These are phyloP conservation scores for Mortierella sp. DNA, from an alignment of 371 early-diverging fungal genomes.

Conservation along the genomic window DNA sequence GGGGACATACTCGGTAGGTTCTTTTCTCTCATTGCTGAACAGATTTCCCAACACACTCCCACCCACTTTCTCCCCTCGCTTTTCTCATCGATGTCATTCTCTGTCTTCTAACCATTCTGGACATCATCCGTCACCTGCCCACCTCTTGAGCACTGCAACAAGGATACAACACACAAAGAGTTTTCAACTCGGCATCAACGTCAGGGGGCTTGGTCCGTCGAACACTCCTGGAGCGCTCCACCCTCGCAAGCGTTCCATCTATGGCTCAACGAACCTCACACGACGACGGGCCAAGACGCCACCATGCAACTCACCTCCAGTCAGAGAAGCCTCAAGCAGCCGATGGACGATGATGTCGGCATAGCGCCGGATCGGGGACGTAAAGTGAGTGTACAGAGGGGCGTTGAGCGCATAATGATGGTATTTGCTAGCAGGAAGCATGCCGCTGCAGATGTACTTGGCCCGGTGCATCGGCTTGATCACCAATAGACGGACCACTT, in stretches of 20 bases:
- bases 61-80: neutral
- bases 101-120: neutral
- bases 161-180: neutral
- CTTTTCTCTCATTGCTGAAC: neutral
- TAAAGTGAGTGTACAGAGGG: conserved; percentile 97
- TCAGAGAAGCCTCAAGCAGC: conserved; percentile 67
- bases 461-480: conserved; percentile 95
- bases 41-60: neutral
- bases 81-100: neutral
- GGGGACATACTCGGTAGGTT: neutral
- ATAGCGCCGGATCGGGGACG: conserved; percentile 99
- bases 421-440: conserved; percentile 68
- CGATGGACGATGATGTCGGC: conserved; percentile 99
- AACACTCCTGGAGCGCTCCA: neutral
- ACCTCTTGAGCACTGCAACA: neutral
- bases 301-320: conserved; percentile 54
- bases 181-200: no score
- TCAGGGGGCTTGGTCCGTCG: no score
- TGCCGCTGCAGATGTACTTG: conserved; percentile 93
- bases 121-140: no score
- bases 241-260: conserved; percentile 3
- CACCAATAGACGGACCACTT: conserved; percentile 68
- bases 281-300: conserved; percentile 18
- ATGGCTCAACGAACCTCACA: conserved; percentile 25
- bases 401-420: conserved; percentile 92